phyloP scores from a whole-genome alignment of 139 green algal genomes.

The Picochlorum sp. region DNA sequence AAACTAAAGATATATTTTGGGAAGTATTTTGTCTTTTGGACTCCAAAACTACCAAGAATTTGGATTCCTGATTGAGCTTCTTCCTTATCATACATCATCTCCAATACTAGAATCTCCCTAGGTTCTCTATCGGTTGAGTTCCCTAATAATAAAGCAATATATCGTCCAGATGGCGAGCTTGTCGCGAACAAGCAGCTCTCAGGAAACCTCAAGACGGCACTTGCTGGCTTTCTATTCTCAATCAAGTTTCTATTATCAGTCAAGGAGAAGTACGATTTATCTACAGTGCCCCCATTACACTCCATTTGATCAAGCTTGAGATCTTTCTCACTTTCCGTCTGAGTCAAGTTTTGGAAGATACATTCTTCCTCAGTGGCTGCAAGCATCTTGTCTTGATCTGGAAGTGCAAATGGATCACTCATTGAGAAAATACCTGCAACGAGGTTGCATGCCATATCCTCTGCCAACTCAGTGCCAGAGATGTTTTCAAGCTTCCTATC shows the following conservation, averaged over 20 bases:
- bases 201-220: neutral
- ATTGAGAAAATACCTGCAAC: neutral
- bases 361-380: neutral
- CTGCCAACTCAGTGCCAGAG: neutral
- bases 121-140: neutral
- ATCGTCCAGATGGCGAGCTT: neutral
- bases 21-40: neutral
- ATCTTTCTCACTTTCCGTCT: neutral
- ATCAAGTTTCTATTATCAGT: neutral
- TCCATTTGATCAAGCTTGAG: no score
- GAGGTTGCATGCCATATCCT: neutral
- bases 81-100: neutral
- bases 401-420: neutral
- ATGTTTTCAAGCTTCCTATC: neutral
- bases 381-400: neutral
- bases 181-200: neutral
- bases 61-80: neutral
- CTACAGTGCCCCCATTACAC: neutral
- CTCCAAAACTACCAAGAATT: neutral
- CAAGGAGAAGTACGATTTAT: neutral
- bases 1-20: neutral
- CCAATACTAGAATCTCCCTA: neutral
- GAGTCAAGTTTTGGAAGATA: neutral
- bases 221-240: neutral
- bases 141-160: conserved; percentile 1